phyloP scores from a whole-genome alignment of 345 rosid species.

The thale cress (Arabidopsis thaliana) region DNA sequence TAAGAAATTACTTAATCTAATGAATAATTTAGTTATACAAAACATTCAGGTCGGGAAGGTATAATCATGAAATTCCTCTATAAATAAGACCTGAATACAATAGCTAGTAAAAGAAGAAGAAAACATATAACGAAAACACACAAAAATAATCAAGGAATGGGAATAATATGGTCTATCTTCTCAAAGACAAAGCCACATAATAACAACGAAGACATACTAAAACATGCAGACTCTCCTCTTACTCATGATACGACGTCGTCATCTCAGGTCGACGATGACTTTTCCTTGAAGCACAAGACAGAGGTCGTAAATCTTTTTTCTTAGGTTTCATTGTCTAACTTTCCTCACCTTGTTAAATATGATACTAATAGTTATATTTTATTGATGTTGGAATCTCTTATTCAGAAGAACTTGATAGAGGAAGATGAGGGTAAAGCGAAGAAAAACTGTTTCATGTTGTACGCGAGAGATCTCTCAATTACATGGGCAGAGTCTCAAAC shows the following conservation, averaged over 20 bases:
- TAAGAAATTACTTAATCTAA: neutral
- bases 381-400: neutral
- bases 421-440: constrained; percentile 34
- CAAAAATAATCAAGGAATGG: constrained; percentile 25
- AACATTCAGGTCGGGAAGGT: constrained; percentile 1
- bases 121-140: neutral
- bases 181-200: constrained; percentile 47
- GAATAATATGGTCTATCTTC: constrained; percentile 4
- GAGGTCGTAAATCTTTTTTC: constrained; percentile 16
- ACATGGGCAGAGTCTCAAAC: constrained; percentile 59
- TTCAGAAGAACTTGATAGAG: constrained; percentile 66
- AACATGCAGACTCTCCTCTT: constrained; percentile 48
- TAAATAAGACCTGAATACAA: neutral
- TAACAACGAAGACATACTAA: constrained; percentile 51
- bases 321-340: neutral
- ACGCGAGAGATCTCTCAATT: constrained; percentile 56
- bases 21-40: neutral
- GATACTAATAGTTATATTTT: neutral
- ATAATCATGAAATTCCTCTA: neutral
- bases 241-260: constrained; percentile 41
- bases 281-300: constrained; percentile 57
- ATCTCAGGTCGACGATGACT: constrained; percentile 48
- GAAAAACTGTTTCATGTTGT: constrained; percentile 61
- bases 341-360: neutral
- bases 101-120: constrained; percentile 3